phyloP scores from a whole-genome alignment of 257 asterid species.

The Verbascum thapsus region DNA sequence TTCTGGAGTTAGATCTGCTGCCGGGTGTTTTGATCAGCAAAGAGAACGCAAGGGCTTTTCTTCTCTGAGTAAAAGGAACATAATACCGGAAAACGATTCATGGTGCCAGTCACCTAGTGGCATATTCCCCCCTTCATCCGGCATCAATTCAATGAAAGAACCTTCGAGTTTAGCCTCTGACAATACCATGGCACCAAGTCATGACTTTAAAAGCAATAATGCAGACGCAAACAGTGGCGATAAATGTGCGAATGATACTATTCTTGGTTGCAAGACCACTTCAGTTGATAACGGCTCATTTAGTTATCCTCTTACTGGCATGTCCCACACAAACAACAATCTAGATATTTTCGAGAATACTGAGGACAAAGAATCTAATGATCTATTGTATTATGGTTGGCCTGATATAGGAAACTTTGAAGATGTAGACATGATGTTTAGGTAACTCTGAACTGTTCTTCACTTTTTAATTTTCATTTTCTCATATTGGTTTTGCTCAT shows the following conservation, averaged over 20 bases:
- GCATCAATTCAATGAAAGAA: slow-evolving; percentile 41
- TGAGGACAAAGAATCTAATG: slow-evolving; percentile 60
- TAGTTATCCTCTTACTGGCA: slow-evolving; percentile 52
- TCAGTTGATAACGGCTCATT: slow-evolving; percentile 48
- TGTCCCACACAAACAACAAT: slow-evolving; percentile 48
- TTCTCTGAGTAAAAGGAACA: slow-evolving; percentile 42
- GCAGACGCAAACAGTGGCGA: slow-evolving; percentile 40
- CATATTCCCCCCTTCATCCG: slow-evolving; percentile 47
- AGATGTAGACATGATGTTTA: slow-evolving; percentile 81
- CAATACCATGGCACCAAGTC: slow-evolving; percentile 37
- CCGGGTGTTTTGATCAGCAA: slow-evolving; percentile 34
- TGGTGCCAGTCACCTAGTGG: slow-evolving; percentile 43
- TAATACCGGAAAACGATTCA: slow-evolving; percentile 52
- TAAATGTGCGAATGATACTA: slow-evolving; percentile 41
- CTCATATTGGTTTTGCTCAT: slow-evolving; percentile 21
- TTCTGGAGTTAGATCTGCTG: slow-evolving; percentile 36
- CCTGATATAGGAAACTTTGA: slow-evolving; percentile 86
- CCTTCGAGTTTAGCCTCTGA: slow-evolving; percentile 56
- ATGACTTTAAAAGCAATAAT: slow-evolving; percentile 39
- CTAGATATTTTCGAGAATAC: slow-evolving; percentile 50
- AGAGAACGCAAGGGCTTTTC: slow-evolving; percentile 34
- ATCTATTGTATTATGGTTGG: slow-evolving; percentile 66
- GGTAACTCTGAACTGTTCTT: slow-evolving; percentile 47
- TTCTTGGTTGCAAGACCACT: slow-evolving; percentile 40
- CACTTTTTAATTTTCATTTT: slow-evolving; percentile 18